These are phyloP conservation scores for Solanum chmielewskii DNA, from an alignment of 257 asterid genomes.

Conservation along the genomic window DNA sequence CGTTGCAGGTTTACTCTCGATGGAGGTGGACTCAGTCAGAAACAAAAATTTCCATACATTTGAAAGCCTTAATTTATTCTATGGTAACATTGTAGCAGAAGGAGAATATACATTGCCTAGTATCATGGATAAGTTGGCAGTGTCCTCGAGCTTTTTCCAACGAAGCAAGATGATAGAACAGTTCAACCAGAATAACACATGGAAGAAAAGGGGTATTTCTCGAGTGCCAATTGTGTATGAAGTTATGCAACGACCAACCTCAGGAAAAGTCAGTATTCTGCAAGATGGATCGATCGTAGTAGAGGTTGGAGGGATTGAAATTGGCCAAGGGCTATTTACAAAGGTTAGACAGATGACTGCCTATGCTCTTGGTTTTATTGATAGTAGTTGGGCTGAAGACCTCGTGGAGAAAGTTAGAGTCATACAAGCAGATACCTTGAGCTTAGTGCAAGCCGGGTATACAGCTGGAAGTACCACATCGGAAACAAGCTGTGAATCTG, in stretches of 20 bases:
- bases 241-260: conserved; percentile 21
- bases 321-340: conserved; percentile 56
- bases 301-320: conserved; percentile 66
- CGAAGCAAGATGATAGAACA: conserved; percentile 20
- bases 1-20: neutral
- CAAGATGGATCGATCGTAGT: conserved; percentile 53
- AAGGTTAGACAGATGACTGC: conserved; percentile 37
- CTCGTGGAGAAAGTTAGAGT: conserved; percentile 57
- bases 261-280: conserved; percentile 67
- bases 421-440: conserved; percentile 57
- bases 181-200: conserved; percentile 27
- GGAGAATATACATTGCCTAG: conserved; percentile 39
- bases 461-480: conserved; percentile 75
- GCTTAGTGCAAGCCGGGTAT: conserved; percentile 55
- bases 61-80: conserved; percentile 39
- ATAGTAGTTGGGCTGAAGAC: conserved; percentile 35
- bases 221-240: conserved; percentile 45
- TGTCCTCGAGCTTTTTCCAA: conserved; percentile 19
- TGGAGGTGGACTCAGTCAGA: neutral
- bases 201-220: conserved; percentile 70
- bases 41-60: conserved; percentile 37
- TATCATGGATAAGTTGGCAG: conserved; percentile 47
- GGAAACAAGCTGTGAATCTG: conserved; percentile 72
- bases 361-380: conserved; percentile 36
- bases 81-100: conserved; percentile 19